Conservation (phyloP, 352 stramenopile species). For the Globisporangium megalacanthum region DNA sequence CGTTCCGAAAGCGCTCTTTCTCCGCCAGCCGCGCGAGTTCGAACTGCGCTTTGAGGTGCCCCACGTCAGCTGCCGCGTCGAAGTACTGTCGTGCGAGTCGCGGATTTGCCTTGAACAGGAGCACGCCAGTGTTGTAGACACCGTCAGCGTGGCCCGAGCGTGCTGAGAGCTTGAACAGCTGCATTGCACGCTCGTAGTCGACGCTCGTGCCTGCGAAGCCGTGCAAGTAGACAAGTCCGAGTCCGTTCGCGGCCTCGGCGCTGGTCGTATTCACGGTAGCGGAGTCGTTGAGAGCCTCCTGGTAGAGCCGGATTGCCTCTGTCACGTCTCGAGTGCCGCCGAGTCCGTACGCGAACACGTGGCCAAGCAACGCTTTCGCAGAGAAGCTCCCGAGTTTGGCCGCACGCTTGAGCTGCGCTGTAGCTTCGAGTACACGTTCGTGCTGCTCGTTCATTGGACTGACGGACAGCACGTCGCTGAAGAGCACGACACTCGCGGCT, state of each 20-base stretch:
- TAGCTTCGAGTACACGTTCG: constrained; percentile 32
- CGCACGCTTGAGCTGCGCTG: constrained; percentile 35
- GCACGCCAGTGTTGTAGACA: constrained; percentile 62
- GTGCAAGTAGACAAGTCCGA: constrained; percentile 59
- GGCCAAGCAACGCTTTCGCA: constrained; percentile 48
- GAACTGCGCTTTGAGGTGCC: constrained; percentile 74
- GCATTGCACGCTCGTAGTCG: constrained; percentile 40
- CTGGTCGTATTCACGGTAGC: constrained; percentile 2
- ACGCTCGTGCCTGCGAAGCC: constrained; percentile 22
- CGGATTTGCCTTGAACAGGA: constrained; percentile 29
- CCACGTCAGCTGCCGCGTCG: constrained; percentile 49
- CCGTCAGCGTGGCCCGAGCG: constrained; percentile 56
- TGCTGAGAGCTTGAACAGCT: constrained; percentile 48
- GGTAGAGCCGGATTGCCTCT: constrained; percentile 36
- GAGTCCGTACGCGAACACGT: constrained; percentile 60
- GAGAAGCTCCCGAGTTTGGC: constrained; percentile 28
- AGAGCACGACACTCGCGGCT: constrained; percentile 51
- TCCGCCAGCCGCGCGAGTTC: constrained; percentile 56
- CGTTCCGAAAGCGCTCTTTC: constrained; percentile 17
- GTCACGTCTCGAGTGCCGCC: constrained; percentile 24
- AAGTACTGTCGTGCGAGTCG: constrained; percentile 55
- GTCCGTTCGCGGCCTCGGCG: constrained; percentile 55
- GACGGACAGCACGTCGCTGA: constrained; percentile 27
- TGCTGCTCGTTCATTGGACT: constrained; percentile 3
- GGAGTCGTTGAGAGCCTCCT: constrained; percentile 36